Conservation (phyloP, 148 eudicot genomes). For the Gaultheria prostrata region DNA sequence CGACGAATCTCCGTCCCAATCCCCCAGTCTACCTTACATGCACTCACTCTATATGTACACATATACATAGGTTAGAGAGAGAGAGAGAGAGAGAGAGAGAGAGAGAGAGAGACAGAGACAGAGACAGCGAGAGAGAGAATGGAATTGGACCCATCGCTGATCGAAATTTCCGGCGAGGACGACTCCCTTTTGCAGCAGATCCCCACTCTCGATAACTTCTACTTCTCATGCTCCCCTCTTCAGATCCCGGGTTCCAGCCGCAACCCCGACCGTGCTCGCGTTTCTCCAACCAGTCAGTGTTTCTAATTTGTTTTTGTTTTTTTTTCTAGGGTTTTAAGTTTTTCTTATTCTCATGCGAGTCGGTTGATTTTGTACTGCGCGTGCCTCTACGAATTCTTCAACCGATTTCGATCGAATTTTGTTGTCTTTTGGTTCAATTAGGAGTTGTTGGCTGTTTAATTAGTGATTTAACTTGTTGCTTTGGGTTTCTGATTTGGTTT, state of each 20-base stretch:
- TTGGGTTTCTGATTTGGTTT: not conserved
- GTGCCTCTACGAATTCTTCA: not conserved
- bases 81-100: conserved; percentile 13
- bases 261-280: not conserved
- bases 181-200: conserved; percentile 34
- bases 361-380: not conserved
- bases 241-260: conserved; percentile 18
- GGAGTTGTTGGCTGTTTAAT: not conserved
- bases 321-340: not conserved
- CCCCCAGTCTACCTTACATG: not conserved
- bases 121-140: conserved; percentile 22
- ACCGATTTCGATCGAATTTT: not conserved
- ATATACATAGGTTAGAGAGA: not conserved
- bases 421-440: not conserved
- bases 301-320: not conserved
- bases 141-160: conserved; percentile 33
- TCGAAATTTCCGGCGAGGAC: conserved; percentile 43
- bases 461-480: conserved; percentile 4
- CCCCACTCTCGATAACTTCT: conserved; percentile 4
- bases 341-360: not conserved
- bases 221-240: conserved; percentile 43
- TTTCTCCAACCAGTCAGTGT: conserved; percentile 22
- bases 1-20: conserved; percentile 4
- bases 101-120: not conserved
- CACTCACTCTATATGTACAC: not conserved